Conservation (phyloP, 192 early-diverging fungal genomes). For the Coemansia sp. region DNA sequence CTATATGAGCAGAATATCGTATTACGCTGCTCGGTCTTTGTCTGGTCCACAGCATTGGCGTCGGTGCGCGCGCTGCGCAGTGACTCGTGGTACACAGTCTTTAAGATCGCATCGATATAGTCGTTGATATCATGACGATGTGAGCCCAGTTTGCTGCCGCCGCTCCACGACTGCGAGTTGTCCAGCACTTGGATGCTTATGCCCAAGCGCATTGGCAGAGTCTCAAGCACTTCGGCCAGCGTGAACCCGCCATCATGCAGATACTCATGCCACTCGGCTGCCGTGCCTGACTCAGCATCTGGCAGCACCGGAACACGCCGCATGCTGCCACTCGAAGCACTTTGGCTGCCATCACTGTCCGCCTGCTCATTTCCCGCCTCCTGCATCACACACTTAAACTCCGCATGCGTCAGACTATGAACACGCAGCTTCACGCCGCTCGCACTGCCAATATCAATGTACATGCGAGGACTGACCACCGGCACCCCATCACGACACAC, state of each 20-base stretch:
- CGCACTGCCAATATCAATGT: slow-evolving; percentile 37
- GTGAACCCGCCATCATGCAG: slow-evolving; percentile 40
- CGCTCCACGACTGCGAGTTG: slow-evolving; percentile 68
- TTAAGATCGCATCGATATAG: slow-evolving; percentile 86
- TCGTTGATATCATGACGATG: slow-evolving; percentile 70
- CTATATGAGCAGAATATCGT: slow-evolving; percentile 92
- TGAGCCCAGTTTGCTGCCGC: slow-evolving; percentile 32
- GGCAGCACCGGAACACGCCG: slow-evolving; percentile 11
- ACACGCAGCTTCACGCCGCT: slow-evolving; percentile 40
- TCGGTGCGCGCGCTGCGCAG: neutral
- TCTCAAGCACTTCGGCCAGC: slow-evolving; percentile 45
- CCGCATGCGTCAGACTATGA: slow-evolving; percentile 44
- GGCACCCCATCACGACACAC: slow-evolving; percentile 84
- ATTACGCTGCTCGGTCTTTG: slow-evolving; percentile 43
- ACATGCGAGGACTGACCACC: slow-evolving; percentile 71
- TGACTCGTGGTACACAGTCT: slow-evolving; percentile 69
- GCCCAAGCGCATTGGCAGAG: slow-evolving; percentile 70
- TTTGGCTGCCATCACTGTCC: neutral
- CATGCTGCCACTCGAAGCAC: neutral
- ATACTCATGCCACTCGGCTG: slow-evolving; percentile 39
- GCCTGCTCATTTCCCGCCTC: neutral
- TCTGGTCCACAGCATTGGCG: slow-evolving; percentile 12
- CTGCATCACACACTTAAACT: slow-evolving; percentile 48
- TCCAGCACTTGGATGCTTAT: slow-evolving; percentile 88
- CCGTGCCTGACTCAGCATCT: slow-evolving; percentile 18